Conservation (phyloP, 805 yeast genomes). For the Myxozyma vanderwaltii region DNA sequence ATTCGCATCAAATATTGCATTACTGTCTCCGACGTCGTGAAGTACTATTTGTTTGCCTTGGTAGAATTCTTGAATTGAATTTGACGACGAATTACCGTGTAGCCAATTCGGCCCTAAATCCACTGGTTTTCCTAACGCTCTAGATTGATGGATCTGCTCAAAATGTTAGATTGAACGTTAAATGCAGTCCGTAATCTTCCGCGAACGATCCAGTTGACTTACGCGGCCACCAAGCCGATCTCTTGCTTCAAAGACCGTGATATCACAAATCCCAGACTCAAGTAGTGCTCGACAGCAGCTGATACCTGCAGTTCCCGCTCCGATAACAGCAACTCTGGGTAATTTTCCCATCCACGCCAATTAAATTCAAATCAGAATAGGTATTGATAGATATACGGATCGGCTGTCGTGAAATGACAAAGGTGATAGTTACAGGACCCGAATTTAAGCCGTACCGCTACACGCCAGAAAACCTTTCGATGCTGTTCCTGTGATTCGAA, state of each 20-base stretch:
- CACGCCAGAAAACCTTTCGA: too few relatives aligned
- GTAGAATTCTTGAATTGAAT: slow-evolving; percentile 15
- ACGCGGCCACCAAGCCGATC: slow-evolving; percentile 41
- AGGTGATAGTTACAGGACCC: too few relatives aligned
- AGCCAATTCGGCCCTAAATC: slow-evolving; percentile 38
- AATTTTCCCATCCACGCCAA: not conserved
- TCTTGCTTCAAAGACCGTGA: slow-evolving; percentile 41
- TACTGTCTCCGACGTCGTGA: slow-evolving; percentile 22
- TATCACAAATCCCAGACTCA: slow-evolving; percentile 28
- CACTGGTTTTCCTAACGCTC: slow-evolving; percentile 18
- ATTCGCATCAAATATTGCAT: slow-evolving; percentile 16
- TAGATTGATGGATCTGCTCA: slow-evolving; percentile 7
- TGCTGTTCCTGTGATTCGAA: too few relatives aligned
- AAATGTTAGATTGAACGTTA: not conserved
- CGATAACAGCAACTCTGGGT: slow-evolving; percentile 37
- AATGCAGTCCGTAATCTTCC: too few relatives aligned
- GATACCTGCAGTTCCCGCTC: slow-evolving; percentile 43
- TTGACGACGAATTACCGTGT: slow-evolving; percentile 29
- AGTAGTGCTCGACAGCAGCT: slow-evolving; percentile 40
- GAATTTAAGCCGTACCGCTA: too few relatives aligned
- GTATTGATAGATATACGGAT: too few relatives aligned
- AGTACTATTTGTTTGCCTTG: slow-evolving; percentile 13
- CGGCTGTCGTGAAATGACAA: too few relatives aligned
- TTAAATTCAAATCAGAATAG: too few relatives aligned
- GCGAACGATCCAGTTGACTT: not conserved